Evolutionary conservation across 2,329 filamentous ascomycete species (phyloP), one percentile per base, ranked within the genome.

Genomic region (Penicillium nordicum): DNA sequence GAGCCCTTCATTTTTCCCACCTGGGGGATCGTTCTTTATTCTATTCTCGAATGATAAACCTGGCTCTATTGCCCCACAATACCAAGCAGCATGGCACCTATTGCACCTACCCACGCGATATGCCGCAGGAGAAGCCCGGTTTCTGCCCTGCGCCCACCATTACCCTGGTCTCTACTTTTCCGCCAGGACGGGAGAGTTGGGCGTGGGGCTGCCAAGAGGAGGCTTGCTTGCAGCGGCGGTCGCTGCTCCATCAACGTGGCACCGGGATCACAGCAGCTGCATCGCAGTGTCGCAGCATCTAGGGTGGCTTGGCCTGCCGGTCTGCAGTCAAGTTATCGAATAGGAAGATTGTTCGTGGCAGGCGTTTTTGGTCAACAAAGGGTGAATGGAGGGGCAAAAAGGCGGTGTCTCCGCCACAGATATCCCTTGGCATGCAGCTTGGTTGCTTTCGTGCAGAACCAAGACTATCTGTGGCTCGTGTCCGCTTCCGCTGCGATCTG

Each of bases 391-490:
- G 56, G 53, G 57, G 43, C 25, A 61, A 65, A 66, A 55, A 12
- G 47, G 63, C 63, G 63, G 63, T 65, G 63, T 63, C 61, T 62
- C 46, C 57, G 58, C 56, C 57, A 57, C 48, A 43, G 52, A 54
- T 42, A 58, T 59, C 10, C 38, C 63, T 65, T 66, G 59, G 61
- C 63, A 50, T 45, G 50, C 51, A 56, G 41, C 9, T 21, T 49
- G 41, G 56, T 57, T 53, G 50, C 54, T 60, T 60, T 60, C 42
- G 23, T 64, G 57, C 57, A 64, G 57, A 49, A 57, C 48, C 48
- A 56, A 55, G 48, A 56, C 48, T 50, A 45, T 55, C 46, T 58
- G 60, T 57, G 60, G 62, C 60, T 64, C 58, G 47, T 53, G 46
- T 37, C 44, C 36, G 38, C 32, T 45, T 55, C 53, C 40, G 32